Conservation (phyloP, 352 stramenopile species). For the Pythium scleroteichum region DNA sequence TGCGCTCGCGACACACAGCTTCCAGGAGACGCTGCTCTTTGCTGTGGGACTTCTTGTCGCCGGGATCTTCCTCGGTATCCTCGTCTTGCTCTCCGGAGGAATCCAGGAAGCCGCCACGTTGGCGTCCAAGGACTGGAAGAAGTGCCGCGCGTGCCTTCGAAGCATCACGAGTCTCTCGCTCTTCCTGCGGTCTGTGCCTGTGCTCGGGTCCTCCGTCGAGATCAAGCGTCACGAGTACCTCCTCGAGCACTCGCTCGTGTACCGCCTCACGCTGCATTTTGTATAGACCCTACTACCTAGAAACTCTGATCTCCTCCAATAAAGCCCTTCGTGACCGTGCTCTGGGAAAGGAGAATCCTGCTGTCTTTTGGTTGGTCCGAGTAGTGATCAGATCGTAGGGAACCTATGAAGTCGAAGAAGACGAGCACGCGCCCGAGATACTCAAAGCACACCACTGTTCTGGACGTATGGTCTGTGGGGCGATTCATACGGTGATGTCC, state of each 20-base stretch:
- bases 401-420: too few species aligned
- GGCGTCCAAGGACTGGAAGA: constrained; percentile 71
- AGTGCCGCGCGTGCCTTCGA: constrained; percentile 71
- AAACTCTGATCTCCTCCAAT: too few species aligned
- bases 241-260: constrained; percentile 79
- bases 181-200: constrained; percentile 71
- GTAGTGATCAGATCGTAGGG: too few species aligned
- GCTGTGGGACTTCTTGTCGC: constrained; percentile 43
- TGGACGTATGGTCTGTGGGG: too few species aligned
- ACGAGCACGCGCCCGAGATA: too few species aligned
- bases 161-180: constrained; percentile 84
- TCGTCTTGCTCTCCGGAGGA: constrained; percentile 63
- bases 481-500: too few species aligned
- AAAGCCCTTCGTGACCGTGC: too few species aligned
- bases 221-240: constrained; percentile 84
- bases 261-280: constrained; percentile 79
- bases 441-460: too few species aligned
- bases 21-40: constrained; percentile 66
- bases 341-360: too few species aligned
- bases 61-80: constrained; percentile 55
- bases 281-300: constrained; percentile 33
- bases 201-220: constrained; percentile 59
- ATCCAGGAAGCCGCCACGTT: constrained; percentile 54
- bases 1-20: constrained; percentile 47
- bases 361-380: too few species aligned